Evolutionary conservation across 495 filamentous ascomycete genomes (phyloP), one percentile per base, ranked within the genome.

Genomic region (Penicillium egyptiacum): DNA sequence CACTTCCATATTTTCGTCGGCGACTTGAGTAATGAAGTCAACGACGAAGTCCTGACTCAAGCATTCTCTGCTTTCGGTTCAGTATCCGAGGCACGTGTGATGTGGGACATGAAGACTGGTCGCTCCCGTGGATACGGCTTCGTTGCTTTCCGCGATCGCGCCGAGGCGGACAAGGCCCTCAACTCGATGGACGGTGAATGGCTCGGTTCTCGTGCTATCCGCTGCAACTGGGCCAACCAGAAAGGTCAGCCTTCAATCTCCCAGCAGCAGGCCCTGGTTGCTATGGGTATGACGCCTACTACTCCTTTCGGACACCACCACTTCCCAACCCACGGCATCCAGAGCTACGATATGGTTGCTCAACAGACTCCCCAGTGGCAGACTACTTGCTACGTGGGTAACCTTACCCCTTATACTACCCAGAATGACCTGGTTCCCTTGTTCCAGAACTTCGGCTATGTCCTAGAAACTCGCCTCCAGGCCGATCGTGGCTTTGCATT

Each of bases 41-140:
- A 99, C 65, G 94, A 99, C 63, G 94, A 99, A 70, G 85, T 98
- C 49, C 78, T 99, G 28, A 78, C 88, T 9, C 94, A 98, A 74
- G 95, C 95, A 17, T 99, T 99, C 74, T 95, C 90, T 40, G 92
- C 92, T 37, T 99, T 98, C 72, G 94, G 94, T 11, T 89, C 86
- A 4, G 92, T 99, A 33, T 98, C 95, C n/a, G 94, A 99, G 75
- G 94, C 94, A 56, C 91, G 94, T 59, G 94, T 99, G 55, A 99
- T 99, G 94, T 99, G 94, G 94, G 94, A 99, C 69, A 99, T 99
- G 94, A 99, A 99, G 81, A 99, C 94, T 40, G 94, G 94, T 56
- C 88, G 94, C 54, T 98, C 94, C 47, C 89, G 94, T 60, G 94
- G 94, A 48, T 99, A 99, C 66, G 94, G 94, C 5, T 99, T 99